Evolutionary conservation across 306 rosid species (phyloP).

Genomic region (Gastrolobium villosum): DNA sequence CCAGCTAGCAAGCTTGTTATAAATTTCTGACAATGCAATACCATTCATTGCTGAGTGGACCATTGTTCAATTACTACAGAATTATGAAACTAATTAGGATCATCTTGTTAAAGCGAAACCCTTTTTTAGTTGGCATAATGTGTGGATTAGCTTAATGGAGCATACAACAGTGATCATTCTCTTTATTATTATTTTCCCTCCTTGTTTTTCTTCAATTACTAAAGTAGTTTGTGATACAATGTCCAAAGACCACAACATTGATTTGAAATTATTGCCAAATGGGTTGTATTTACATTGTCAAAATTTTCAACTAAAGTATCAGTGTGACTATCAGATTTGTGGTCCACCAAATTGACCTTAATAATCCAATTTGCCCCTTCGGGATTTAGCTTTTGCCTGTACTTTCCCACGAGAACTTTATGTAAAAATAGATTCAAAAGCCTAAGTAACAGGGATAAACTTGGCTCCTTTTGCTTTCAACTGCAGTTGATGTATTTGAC

Average conservation of each 20-base stretch:
- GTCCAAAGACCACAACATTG: constrained; percentile 41
- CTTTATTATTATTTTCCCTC: not conserved
- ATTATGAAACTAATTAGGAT: constrained; percentile 42
- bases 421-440: constrained; percentile 51
- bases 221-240: constrained; percentile 34
- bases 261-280: constrained; percentile 38
- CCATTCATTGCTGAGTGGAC: constrained; percentile 24
- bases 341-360: constrained; percentile 64
- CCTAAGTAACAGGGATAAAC: constrained; percentile 45
- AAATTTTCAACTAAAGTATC: constrained; percentile 42
- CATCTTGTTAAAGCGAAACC: constrained; percentile 42
- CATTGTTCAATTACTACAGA: constrained; percentile 47
- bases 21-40: constrained; percentile 9
- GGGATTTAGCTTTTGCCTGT: constrained; percentile 50
- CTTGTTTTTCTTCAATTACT: not conserved
- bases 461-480: constrained; percentile 56
- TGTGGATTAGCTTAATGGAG: constrained; percentile 23
- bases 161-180: constrained; percentile 1
- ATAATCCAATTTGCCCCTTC: constrained; percentile 55
- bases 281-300: constrained; percentile 50
- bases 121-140: constrained; percentile 50
- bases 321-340: constrained; percentile 47
- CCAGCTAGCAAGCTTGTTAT: constrained; percentile 43
- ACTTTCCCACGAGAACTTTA: constrained; percentile 55
- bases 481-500: constrained; percentile 44